phyloP scores from a whole-genome alignment of 345 rosid species.

The Melaleuca quinquenervia region DNA sequence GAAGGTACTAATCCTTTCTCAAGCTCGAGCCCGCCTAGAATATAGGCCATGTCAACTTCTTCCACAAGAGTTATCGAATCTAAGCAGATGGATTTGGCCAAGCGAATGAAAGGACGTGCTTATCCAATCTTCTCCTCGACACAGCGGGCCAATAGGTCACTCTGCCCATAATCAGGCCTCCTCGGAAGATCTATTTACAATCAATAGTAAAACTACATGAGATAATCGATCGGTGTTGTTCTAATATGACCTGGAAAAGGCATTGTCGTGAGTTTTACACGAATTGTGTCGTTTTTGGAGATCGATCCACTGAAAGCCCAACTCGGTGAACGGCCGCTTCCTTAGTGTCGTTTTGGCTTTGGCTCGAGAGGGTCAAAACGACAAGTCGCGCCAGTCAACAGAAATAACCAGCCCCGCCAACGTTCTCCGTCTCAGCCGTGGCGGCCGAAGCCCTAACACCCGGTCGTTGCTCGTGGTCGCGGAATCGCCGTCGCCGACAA shows the following conservation, averaged over 20 bases:
- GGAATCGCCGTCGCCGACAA: not conserved
- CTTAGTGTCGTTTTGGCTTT: not conserved
- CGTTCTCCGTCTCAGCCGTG: not conserved
- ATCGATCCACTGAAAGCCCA: not conserved
- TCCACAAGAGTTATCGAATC: not conserved
- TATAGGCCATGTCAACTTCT: not conserved
- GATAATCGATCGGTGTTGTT: not conserved
- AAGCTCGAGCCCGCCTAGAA: not conserved
- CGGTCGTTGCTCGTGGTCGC: not conserved
- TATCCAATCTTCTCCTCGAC: not conserved
- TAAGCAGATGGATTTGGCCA: not conserved
- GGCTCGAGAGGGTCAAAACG: not conserved
- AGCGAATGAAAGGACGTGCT: not conserved
- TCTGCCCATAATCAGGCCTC: not conserved
- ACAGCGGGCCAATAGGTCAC: not conserved
- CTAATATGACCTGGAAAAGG: not conserved
- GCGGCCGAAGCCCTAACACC: not conserved
- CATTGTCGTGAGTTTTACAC: not conserved
- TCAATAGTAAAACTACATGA: not conserved
- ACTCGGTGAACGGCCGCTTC: fast-evolving
- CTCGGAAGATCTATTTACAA: not conserved
- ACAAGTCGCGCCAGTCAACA: not conserved
- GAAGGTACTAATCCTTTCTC: not conserved
- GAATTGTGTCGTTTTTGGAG: not conserved
- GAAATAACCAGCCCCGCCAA: not conserved